Base-by-base conservation (phyloP, 176 grass and related monocot species). In the Avena eriantha region DNA sequence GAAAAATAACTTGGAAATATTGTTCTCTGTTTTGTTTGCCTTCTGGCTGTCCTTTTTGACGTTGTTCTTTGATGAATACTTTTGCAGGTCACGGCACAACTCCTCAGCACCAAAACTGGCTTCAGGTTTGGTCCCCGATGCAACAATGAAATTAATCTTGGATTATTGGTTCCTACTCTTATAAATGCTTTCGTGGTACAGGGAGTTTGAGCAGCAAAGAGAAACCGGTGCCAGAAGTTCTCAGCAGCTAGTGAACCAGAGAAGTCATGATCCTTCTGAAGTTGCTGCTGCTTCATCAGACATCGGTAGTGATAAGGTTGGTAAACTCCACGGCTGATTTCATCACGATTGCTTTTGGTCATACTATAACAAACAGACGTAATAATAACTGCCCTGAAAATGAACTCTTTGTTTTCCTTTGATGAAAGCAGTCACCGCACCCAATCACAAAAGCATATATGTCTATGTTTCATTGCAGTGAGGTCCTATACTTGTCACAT, bases 161-260 rank as follows among this genome's bases (percentile, higher is more conserved):
- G 71, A 58, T 31, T 79, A 66, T 85, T 59, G 36, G 21, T 69
- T 76, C 55, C 22, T 67, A 57, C 4, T 86, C 53, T 93, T 86
- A 84, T 87, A 54, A 63, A 75, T 83, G 54, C 29, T 86, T 85
- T 12, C 79, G 84, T 80, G 15, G 75, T 64, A 83, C 87, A 99
- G 94, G 87, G 97, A 99, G 85, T 99, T 99, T 94, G 97, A 99
- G 87, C 97, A 99, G 77, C 97, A 99, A 88, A 94, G 92, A 69
- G 91, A 95, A 88, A 84, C 83, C 82, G 91, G 91, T 6, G 48
- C 92, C 22, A 93, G 83, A 88, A 91, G 92, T 63, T 75, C 87
- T 85, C 92, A 94, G 69, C 89, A 88, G 82, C 83, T 92, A 87
- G 85, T 91, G 51, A 98, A 88, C 59, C 87, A 92, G 84, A 91